Base-by-base conservation (phyloP, 768 basidiomycete genomes). In the Auriscalpium microsporum region DNA sequence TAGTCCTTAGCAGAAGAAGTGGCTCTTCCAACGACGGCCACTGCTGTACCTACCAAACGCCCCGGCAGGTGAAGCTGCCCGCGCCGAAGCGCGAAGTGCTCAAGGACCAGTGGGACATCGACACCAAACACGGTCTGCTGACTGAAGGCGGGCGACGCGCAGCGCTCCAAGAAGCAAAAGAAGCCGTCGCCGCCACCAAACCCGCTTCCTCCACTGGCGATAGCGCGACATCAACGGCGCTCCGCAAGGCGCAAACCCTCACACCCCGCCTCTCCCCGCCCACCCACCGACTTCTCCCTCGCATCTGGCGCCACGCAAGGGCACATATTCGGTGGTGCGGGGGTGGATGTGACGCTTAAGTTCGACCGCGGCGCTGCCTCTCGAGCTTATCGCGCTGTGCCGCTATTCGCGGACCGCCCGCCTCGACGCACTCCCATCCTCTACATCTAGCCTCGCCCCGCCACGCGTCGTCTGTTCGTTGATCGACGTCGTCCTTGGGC, bases 21-120 rank as follows among this genome's bases (percentile, higher is more conserved):
- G 53, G 55, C 10, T 7, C 28, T 28, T 28, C 28, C 28, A 28
- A n/a, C 13, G 2, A 59, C 13, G 36, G 56, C 23, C 16, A 62
- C 14, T 42, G 64, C n/a, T 40, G 52, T 34, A 23, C 54, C 38
- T 23, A 52, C 28, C 49, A 59, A 6, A 11, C 23, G 14, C 19
- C 45, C 5, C 35, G 23, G 42, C 19, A 48, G 16, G n/a, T 44
- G 5, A 28, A 34, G 11, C 53, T 60, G 5, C 55, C 63, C 19
- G 58, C 61, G 28, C 67, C 64, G 35, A 68, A 69, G 50, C 3
- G 45, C 8, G 75, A 72, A 45, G 67, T 76, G 0, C 63, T 73
- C 10, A 89, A 86, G 63, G 89, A 90, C 63, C 66, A 75, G n/a
- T 90, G 86, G 87, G 89, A 90, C 59, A 75, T 86, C 33, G 86